These are phyloP conservation scores for Myxozyma geophila DNA, from an alignment of 805 yeast species.

Conservation along the genomic window DNA sequence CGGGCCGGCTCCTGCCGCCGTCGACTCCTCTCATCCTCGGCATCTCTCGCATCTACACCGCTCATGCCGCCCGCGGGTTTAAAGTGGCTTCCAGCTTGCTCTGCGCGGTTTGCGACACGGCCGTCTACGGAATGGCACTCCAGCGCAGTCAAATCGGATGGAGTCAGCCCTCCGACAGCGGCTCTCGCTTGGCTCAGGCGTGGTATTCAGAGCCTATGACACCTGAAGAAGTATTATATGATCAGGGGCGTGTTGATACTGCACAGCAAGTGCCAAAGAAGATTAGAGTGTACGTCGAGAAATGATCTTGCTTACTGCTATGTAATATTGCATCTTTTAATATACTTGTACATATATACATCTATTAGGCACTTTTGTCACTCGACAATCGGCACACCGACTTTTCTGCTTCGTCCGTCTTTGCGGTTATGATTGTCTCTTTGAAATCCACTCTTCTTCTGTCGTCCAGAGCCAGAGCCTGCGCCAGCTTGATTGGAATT, in stretches of 20 bases:
- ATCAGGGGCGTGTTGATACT: neutral
- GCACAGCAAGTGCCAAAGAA: constrained; percentile 7
- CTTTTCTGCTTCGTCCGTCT: constrained; percentile 20
- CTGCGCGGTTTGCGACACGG: constrained; percentile 46
- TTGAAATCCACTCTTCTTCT: constrained; percentile 17
- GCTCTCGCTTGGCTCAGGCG: constrained; percentile 52
- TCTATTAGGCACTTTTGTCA: neutral
- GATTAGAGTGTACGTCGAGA: constrained; percentile 27
- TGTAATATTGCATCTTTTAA: no score
- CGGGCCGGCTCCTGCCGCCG: constrained; percentile 47
- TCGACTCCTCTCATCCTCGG: constrained; percentile 45
- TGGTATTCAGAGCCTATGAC: constrained; percentile 36
- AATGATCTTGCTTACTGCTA: neutral
- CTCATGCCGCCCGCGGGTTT: constrained; percentile 48
- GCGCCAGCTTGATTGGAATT: neutral
- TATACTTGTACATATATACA: neutral
- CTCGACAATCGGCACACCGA: constrained; percentile 19
- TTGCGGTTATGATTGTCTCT: constrained; percentile 29
- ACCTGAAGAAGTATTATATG: constrained; percentile 13
- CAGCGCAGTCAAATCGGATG: constrained; percentile 52
- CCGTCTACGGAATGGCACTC: constrained; percentile 54
- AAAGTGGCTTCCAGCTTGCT: constrained; percentile 53
- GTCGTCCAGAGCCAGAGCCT: constrained; percentile 5
- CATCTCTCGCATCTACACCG: constrained; percentile 50
- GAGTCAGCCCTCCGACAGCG: constrained; percentile 65